Evolutionary conservation across 2,329 filamentous ascomycete genomes (phyloP).

Genomic region (Acarospora socialis): DNA sequence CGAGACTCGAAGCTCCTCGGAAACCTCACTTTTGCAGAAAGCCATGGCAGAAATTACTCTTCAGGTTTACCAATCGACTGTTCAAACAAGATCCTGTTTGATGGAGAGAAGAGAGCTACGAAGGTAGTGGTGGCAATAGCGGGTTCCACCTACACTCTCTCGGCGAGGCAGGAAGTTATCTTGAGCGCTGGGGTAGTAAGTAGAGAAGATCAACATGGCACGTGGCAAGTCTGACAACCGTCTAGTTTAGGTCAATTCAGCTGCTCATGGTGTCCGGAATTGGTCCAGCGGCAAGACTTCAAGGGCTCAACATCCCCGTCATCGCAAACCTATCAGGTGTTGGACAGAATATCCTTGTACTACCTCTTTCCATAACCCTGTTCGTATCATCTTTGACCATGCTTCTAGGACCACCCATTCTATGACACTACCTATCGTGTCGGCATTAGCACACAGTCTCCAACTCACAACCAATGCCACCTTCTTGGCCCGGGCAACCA

Average conservation of each 20-base stretch:
- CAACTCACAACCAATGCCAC: conserved; percentile 1
- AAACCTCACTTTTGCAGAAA: conserved; percentile 9
- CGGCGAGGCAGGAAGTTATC: conserved; percentile 7
- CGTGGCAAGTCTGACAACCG: no score
- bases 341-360: conserved; percentile 5
- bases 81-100: conserved; percentile 6
- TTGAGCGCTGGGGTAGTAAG: conserved; percentile 5
- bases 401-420: conserved; percentile 4
- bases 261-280: conserved; percentile 3
- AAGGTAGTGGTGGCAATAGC: conserved; percentile 7
- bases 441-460: not conserved
- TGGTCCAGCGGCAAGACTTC: not conserved
- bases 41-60: not conserved
- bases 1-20: conserved; percentile 9
- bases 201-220: no score
- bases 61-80: conserved; percentile 7
- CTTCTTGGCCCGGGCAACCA: not conserved
- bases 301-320: conserved; percentile 1
- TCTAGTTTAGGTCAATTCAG: conserved; percentile 1
- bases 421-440: not conserved
- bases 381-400: not conserved
- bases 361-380: not conserved
- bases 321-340: conserved; percentile 7
- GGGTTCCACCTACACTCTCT: not conserved
- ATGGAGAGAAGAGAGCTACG: conserved; percentile 5